phyloP scores from a whole-genome alignment of 2,329 filamentous ascomycete genomes.

The Verticillium nonalfalfae region DNA sequence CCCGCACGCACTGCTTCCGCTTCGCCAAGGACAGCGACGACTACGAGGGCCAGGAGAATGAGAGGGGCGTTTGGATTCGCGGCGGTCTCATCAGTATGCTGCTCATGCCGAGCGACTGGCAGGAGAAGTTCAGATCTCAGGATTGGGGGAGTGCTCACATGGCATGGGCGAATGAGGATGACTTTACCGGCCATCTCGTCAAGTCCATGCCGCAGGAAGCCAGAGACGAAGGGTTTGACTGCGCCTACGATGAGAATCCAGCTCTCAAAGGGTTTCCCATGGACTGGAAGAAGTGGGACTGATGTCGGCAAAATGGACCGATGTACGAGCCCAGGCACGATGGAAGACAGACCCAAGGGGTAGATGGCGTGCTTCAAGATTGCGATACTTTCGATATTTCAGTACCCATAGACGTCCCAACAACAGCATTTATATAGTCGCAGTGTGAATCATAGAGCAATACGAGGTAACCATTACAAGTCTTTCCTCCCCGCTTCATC shows the following conservation, averaged over 20 bases:
- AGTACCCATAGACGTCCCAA: no score
- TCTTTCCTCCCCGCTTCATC: no score
- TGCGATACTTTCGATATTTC: no score
- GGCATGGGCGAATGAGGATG: background rate
- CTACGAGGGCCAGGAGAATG: slow-evolving; percentile 20
- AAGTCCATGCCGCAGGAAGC: background rate
- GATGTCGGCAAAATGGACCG: no score
- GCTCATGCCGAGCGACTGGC: background rate
- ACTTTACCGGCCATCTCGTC: background rate
- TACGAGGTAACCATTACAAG: no score
- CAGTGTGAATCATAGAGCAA: no score
- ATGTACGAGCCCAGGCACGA: no score
- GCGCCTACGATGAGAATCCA: background rate
- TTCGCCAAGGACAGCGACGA: slow-evolving; percentile 19
- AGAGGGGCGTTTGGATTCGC: slow-evolving; percentile 24
- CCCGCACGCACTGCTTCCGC: slow-evolving; percentile 26
- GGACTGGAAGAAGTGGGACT: no score
- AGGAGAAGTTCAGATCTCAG: background rate
- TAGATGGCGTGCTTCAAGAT: no score
- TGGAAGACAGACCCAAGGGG: no score
- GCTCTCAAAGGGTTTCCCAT: no score
- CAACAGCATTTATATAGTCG: no score
- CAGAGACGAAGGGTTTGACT: background rate
- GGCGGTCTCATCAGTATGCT: slow-evolving; percentile 6
- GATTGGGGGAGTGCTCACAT: background rate